A percentile compares a stretch with the other conserved stretches of the same genome.
Evolutionary conservation across 2,329 filamentous ascomycete species (phyloP).

Genomic region (Coniochaeta prunicola): DNA sequence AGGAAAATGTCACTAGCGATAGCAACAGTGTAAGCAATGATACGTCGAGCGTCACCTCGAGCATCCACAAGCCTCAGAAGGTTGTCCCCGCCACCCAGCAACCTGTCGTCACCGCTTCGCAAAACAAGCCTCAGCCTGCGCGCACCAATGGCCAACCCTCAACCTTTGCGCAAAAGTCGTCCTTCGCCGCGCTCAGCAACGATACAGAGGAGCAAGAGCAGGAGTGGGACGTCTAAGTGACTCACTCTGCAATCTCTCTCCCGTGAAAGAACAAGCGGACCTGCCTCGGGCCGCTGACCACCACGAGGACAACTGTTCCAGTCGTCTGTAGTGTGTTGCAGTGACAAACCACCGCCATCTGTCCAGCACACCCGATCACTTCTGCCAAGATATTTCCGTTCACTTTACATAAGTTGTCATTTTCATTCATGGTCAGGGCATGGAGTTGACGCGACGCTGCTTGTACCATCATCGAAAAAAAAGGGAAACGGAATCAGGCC

Average conservation of each 20-base stretch:
- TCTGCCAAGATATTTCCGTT: not conserved
- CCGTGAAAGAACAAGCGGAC: not conserved
- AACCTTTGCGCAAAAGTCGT: conserved; percentile 30
- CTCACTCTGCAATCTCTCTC: not conserved
- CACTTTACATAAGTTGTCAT: not conserved
- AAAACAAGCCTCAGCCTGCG: conserved; percentile 11
- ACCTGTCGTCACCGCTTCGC: conserved; percentile 10
- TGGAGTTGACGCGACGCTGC: not conserved
- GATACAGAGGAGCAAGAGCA: conserved; percentile 35
- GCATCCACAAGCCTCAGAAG: conserved; percentile 11
- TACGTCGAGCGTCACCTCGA: conserved; percentile 11
- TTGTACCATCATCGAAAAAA: conserved; percentile 4
- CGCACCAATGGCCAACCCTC: conserved; percentile 20
- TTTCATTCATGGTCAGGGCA: not conserved
- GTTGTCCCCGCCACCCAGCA: conserved; percentile 16
- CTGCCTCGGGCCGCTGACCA: not conserved
- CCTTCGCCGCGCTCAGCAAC: conserved; percentile 41
- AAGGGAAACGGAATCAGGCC: not conserved
- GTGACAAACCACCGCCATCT: not conserved
- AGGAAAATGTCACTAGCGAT: conserved; percentile 32
- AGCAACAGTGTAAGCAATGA: conserved; percentile 14
- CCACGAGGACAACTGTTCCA: not conserved
- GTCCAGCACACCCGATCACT: not conserved
- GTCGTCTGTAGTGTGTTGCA: not conserved
- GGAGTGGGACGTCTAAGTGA: conserved; percentile 45